phyloP scores from a whole-genome alignment of 768 basidiomycete species.

The Mycena latifolia region DNA sequence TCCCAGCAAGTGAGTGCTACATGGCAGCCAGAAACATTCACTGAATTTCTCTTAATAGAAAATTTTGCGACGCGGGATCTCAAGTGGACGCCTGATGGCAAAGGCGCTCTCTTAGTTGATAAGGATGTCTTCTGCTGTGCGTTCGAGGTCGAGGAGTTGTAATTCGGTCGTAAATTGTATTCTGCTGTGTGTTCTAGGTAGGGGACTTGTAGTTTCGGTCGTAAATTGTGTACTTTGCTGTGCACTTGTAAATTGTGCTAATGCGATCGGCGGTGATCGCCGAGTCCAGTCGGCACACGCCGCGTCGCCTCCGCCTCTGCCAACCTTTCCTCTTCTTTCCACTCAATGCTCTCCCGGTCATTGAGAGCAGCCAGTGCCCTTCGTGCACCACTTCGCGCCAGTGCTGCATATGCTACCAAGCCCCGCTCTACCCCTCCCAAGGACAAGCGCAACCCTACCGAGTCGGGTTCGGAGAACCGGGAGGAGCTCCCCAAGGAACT shows the following conservation, averaged over 20 bases:
- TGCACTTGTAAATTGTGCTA: background rate
- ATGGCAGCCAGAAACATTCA: conserved; percentile 33
- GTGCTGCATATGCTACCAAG: conserved; percentile 63
- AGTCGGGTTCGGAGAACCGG: conserved; percentile 42
- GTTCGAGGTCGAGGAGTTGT: conserved; percentile 75
- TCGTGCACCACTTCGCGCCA: conserved; percentile 47
- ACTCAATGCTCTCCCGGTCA: conserved; percentile 73
- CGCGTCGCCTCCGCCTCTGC: conserved; percentile 9
- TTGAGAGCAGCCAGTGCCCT: conserved; percentile 64
- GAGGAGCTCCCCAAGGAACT: conserved; percentile 72
- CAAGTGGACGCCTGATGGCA: conserved; percentile 89
- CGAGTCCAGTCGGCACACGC: too few relatives aligned
- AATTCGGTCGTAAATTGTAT: too few relatives aligned
- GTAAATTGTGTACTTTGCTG: too few relatives aligned
- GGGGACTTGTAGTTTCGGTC: conserved; percentile 35
- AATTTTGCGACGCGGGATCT: conserved; percentile 79
- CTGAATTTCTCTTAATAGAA: conserved; percentile 52
- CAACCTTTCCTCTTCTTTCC: conserved; percentile 33
- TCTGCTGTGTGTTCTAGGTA: too few relatives aligned
- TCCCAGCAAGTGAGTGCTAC: conserved; percentile 80
- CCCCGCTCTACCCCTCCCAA: conserved; percentile 41
- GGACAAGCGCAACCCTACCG: conserved; percentile 41
- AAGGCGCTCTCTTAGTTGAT: conserved; percentile 80
- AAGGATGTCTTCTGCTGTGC: conserved; percentile 88
- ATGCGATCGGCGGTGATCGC: too few relatives aligned